Percentiles rank a stretch among this genome's conserved stretches.
Evolutionary conservation across 2,329 filamentous ascomycete genomes (phyloP).

Genomic region (Talaromyces sp.): DNA sequence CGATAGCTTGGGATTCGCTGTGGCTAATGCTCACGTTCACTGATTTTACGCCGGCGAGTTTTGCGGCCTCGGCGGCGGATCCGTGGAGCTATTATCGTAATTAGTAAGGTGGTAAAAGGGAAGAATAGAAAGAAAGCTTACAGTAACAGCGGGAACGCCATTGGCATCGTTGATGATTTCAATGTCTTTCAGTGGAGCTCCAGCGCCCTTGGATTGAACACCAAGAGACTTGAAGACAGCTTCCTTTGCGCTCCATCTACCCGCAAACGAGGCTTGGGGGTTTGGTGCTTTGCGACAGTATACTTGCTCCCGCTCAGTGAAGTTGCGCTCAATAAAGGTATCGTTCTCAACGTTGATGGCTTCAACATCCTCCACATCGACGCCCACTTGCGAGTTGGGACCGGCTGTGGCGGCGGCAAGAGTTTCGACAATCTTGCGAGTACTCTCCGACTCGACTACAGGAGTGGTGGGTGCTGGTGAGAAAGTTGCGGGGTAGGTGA

Average conservation of each 20-base stretch:
- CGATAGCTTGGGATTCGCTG: constrained; percentile 88
- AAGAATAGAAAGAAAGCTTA: constrained; percentile 53
- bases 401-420: constrained; percentile 64
- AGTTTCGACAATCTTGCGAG: constrained; percentile 71
- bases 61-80: constrained; percentile 76
- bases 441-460: constrained; percentile 55
- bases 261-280: constrained; percentile 87
- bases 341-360: constrained; percentile 91
- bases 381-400: constrained; percentile 75
- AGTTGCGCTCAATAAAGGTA: constrained; percentile 92
- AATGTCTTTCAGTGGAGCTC: constrained; percentile 88
- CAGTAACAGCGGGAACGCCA: constrained; percentile 78
- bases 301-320: constrained; percentile 75
- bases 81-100: constrained; percentile 67
- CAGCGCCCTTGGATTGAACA: constrained; percentile 80
- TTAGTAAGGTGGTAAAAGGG: neutral
- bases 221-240: constrained; percentile 97
- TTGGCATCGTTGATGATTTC: constrained; percentile 80
- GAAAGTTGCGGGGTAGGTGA: constrained; percentile 68
- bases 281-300: constrained; percentile 80
- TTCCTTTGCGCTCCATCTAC: constrained; percentile 95
- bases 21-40: constrained; percentile 95
- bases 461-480: constrained; percentile 56
- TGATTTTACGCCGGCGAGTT: constrained; percentile 79
- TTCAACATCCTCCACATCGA: constrained; percentile 86